Conservation (phyloP, 2,329 filamentous ascomycete genomes). For the Graphium sp. region DNA sequence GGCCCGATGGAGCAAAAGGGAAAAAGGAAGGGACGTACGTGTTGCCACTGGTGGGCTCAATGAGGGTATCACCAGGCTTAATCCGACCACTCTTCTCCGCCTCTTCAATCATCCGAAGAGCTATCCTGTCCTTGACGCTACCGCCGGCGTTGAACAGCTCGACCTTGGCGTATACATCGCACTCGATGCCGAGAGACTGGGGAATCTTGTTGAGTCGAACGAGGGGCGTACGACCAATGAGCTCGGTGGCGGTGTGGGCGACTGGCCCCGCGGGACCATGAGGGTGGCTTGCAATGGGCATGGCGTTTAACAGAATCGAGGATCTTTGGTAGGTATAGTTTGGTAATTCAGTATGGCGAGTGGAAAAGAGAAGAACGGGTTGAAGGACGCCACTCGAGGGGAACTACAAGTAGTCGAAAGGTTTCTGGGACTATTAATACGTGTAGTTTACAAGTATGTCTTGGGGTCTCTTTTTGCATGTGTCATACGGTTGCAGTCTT, state of each 20-base stretch:
- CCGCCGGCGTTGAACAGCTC: slow-evolving; percentile 91
- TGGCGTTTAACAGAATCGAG: too few species aligned
- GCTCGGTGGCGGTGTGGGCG: slow-evolving; percentile 65
- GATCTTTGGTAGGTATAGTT: too few species aligned
- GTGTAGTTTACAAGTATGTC: too few species aligned
- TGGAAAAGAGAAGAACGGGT: too few species aligned
- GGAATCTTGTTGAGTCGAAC: slow-evolving; percentile 88
- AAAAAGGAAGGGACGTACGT: slow-evolving; percentile 31
- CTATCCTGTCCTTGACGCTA: slow-evolving; percentile 89
- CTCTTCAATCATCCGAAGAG: slow-evolving; percentile 91
- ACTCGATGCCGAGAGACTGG: slow-evolving; percentile 75
- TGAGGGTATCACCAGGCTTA: slow-evolving; percentile 91
- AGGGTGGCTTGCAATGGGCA: too few species aligned
- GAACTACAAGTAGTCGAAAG: too few species aligned
- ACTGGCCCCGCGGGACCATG: too few species aligned
- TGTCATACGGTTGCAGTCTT: too few species aligned
- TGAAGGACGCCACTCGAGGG: too few species aligned
- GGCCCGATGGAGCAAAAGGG: slow-evolving; percentile 6
- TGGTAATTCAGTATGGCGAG: too few species aligned
- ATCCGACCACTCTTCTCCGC: slow-evolving; percentile 84
- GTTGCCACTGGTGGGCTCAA: slow-evolving; percentile 95
- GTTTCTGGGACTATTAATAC: too few species aligned
- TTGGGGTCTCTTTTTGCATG: too few species aligned
- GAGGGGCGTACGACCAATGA: slow-evolving; percentile 93
- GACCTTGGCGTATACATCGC: slow-evolving; percentile 77